Conservation (phyloP, 1,284 basidiomycete species). For the Mycena citricolor region DNA sequence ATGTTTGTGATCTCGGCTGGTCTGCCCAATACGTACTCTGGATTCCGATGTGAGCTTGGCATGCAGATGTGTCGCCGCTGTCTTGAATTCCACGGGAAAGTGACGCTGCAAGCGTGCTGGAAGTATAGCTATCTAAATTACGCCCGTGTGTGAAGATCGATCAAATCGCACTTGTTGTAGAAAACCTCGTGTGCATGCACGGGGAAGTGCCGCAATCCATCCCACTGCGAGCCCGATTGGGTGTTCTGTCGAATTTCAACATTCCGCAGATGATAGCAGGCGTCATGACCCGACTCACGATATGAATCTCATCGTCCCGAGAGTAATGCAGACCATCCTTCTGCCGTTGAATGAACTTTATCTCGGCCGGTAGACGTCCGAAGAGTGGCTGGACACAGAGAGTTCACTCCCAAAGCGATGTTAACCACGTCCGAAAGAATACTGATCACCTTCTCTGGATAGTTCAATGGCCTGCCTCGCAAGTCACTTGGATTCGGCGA, state of each 20-base stretch:
- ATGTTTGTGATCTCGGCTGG: not conserved
- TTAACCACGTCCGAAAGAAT: not conserved
- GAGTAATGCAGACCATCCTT: conserved; percentile 32
- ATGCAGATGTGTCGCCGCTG: conserved; percentile 46
- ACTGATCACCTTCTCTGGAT: conserved; percentile 54
- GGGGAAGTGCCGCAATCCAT: conserved; percentile 62
- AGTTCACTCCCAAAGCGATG: not conserved
- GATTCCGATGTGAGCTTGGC: conserved; percentile 56
- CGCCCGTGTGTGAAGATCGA: not conserved
- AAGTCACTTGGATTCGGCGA: conserved; percentile 4
- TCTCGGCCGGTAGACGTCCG: conserved; percentile 51
- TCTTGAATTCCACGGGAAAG: conserved; percentile 47
- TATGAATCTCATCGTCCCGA: conserved; percentile 60
- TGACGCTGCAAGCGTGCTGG: conserved; percentile 46
- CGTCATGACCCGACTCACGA: conserved; percentile 41
- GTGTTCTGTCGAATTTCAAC: not conserved
- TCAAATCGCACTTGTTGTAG: conserved; percentile 55
- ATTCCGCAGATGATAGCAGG: not conserved
- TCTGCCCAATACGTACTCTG: conserved; percentile 49
- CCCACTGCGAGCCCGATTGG: not conserved
- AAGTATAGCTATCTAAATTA: conserved; percentile 9
- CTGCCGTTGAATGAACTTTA: conserved; percentile 33
- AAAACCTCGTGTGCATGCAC: conserved; percentile 54
- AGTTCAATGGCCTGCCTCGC: conserved; percentile 59
- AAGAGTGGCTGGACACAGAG: conserved; percentile 49